Evolutionary conservation across 2,329 filamentous ascomycete genomes (phyloP), one percentile per base, ranked within the genome.

Genomic region (Botryosphaeria dothidea): DNA sequence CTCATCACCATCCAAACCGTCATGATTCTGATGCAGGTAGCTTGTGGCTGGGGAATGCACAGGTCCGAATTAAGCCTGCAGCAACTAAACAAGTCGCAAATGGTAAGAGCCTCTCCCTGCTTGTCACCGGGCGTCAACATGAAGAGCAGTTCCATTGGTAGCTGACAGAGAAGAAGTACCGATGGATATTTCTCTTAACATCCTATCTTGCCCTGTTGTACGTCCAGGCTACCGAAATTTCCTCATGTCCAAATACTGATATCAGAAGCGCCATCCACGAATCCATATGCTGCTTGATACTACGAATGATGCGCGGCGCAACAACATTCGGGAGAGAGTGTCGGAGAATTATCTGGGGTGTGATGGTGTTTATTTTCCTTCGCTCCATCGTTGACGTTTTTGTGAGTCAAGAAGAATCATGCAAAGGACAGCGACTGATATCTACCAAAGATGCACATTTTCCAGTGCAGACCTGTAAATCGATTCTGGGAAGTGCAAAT

Each of bases 21-120:
- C 1, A 19, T 41, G 29, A 58, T 64, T 38, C 7, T 64, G 21
- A 38, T 23, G n/a, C 62, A 64, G 25, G 62, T 64, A 2, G 19
- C 43, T 13, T 13, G 36, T 8, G 62, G 52, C 15, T 64, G 62
- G 62, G 62, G 62, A 19, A 29, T 31, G 17, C 62, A 64, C 49
- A 8, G 51, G 8, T 43, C 17, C 13, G 13, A 46, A 15, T 5
- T 49, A 31, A 15, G 51, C 4, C 3, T 64, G 1, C 17, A 64
- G 3, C 19, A 64, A n/a, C 21, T 58, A 0, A 48, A 57, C 17
- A 64, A 36, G 21, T 41, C 29, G 9, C 62, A 64, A 21, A 4
- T 64, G 27, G 62, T 64, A 25, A 57, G 38, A 23, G 7, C 3
- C 6, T 11, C 8, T 31, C 5, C 31, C 8, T n/a, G n/a, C n/a